Evolutionary conservation across 805 yeast species (phyloP).

Genomic region (Yueomyces sp.): DNA sequence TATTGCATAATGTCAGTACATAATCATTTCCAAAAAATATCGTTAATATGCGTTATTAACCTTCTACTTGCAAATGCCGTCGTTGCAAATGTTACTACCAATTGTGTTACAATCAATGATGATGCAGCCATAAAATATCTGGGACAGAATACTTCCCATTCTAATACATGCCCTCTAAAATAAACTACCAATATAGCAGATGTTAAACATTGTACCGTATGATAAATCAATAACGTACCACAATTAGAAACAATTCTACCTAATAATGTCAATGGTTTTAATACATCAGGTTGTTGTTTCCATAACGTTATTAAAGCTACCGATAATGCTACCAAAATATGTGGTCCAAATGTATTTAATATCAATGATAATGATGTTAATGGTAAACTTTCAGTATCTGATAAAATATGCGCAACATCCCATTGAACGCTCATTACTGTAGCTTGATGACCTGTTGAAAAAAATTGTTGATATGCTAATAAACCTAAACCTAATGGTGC

Average conservation of each 20-base stretch:
- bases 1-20: neutral
- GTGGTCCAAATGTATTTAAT: slow-evolving; percentile 80
- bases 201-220: slow-evolving; percentile 53
- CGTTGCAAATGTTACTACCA: slow-evolving; percentile 39
- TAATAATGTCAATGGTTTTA: slow-evolving; percentile 58
- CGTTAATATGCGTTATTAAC: slow-evolving; percentile 52
- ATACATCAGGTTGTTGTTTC: slow-evolving; percentile 58
- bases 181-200: slow-evolving; percentile 75
- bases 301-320: slow-evolving; percentile 67
- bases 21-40: slow-evolving; percentile 42
- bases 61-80: slow-evolving; percentile 60
- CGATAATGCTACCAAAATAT: slow-evolving; percentile 55
- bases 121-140: slow-evolving; percentile 78
- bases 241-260: slow-evolving; percentile 61
- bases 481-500: slow-evolving; percentile 66
- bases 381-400: slow-evolving; percentile 65
- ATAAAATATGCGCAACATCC: slow-evolving; percentile 81
- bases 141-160: slow-evolving; percentile 98
- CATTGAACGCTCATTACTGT: slow-evolving; percentile 89
- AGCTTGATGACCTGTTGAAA: slow-evolving; percentile 93
- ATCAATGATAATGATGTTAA: slow-evolving; percentile 69
- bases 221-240: slow-evolving; percentile 56
- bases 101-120: slow-evolving; percentile 40
- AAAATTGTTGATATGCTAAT: slow-evolving; percentile 70
- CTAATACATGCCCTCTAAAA: slow-evolving; percentile 91